Conservation (phyloP, 179 eudicot genomes). For the Drosera spatulata region DNA sequence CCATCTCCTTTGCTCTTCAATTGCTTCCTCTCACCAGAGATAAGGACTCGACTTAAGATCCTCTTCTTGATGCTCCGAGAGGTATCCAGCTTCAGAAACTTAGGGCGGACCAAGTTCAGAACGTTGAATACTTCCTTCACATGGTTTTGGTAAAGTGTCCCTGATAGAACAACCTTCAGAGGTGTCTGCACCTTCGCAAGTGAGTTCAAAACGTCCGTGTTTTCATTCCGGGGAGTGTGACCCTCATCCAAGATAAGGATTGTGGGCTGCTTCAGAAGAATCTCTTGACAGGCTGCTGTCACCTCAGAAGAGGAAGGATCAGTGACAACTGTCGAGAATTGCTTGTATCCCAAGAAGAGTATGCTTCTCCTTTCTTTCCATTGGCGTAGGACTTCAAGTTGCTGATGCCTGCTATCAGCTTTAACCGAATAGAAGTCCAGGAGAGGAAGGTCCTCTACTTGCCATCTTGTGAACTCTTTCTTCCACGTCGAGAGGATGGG, state of each 20-base stretch:
- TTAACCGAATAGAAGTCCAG: constrained; percentile 74
- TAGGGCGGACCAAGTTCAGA: constrained; percentile 76
- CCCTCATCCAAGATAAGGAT: constrained; percentile 89
- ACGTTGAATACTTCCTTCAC: constrained; percentile 86
- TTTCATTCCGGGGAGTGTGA: constrained; percentile 77
- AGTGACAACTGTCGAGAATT: constrained; percentile 66
- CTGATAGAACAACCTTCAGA: constrained; percentile 79
- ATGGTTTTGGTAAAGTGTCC: constrained; percentile 81
- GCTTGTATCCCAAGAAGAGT: constrained; percentile 74
- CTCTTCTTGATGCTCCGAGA: constrained; percentile 39
- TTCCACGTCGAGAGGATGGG: constrained; percentile 85
- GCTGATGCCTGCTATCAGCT: constrained; percentile 67
- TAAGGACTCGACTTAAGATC: constrained; percentile 42
- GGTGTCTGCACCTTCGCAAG: constrained; percentile 76
- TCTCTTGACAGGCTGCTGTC: constrained; percentile 51
- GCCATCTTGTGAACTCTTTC: constrained; percentile 79
- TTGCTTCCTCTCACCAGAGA: constrained; percentile 24
- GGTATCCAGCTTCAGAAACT: constrained; percentile 48
- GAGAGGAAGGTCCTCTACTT: constrained; percentile 70
- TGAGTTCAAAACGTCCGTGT: constrained; percentile 61
- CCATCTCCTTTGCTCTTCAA: constrained; percentile 31
- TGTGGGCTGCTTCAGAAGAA: constrained; percentile 42
- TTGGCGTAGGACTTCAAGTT: constrained; percentile 51
- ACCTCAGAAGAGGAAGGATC: constrained; percentile 28
- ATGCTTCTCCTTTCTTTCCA: constrained; percentile 65